phyloP scores from a whole-genome alignment of 768 basidiomycete species.

The Crassisporium funariophilum region DNA sequence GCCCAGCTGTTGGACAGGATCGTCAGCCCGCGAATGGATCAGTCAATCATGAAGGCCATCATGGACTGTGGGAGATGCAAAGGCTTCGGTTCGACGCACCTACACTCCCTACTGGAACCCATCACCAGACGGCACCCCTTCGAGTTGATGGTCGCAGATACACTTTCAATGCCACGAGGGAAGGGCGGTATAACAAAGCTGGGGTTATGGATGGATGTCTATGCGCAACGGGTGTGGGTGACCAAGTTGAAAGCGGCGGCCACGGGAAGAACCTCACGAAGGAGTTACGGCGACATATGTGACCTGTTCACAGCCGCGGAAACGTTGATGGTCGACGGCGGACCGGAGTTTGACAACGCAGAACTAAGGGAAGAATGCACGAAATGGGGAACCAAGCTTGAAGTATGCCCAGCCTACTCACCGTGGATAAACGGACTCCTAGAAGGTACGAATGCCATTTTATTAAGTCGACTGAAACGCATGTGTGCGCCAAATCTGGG shows the following conservation, averaged over 20 bases:
- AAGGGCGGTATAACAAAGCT: conserved; percentile 30
- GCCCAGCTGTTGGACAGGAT: conserved; percentile 25
- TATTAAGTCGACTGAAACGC: conserved; percentile 27
- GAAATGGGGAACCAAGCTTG: conserved; percentile 14
- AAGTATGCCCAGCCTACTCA: conserved; percentile 32
- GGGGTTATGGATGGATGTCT: conserved; percentile 30
- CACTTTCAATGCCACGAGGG: conserved; percentile 31
- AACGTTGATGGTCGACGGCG: conserved; percentile 37
- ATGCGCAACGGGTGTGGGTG: conserved; percentile 28
- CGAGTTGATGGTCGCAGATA: conserved; percentile 35
- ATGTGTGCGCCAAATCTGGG: too few species aligned
- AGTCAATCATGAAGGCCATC: conserved; percentile 23
- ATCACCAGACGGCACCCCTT: conserved; percentile 36
- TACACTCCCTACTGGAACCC: conserved; percentile 34
- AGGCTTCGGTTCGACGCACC: conserved; percentile 28
- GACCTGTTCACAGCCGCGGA: conserved; percentile 22
- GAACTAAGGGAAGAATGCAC: conserved; percentile 31
- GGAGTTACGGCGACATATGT: conserved; percentile 20
- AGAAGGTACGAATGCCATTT: conserved; percentile 27
- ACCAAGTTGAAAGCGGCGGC: conserved; percentile 29
- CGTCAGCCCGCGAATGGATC: conserved; percentile 27
- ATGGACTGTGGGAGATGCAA: conserved; percentile 24
- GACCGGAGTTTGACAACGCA: conserved; percentile 35
- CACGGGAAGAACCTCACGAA: conserved; percentile 26
- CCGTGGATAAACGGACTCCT: conserved; percentile 42